A percentile compares a stretch with the other conserved stretches of the same genome.
Conservation (phyloP, 2,329 filamentous ascomycete species). For the Xylaria sp. region DNA sequence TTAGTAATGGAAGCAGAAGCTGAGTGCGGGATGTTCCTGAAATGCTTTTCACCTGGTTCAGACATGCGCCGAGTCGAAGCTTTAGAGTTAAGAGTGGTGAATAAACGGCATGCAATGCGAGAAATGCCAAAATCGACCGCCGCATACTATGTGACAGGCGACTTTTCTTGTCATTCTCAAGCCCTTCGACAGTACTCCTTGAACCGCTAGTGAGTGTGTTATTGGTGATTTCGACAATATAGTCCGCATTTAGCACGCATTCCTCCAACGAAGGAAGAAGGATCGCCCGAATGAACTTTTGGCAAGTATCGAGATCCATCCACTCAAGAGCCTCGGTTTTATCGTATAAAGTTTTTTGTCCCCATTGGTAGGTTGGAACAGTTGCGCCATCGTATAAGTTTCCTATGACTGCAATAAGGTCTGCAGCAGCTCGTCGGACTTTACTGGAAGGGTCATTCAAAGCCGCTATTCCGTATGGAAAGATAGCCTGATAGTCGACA, state of each 20-base stretch:
- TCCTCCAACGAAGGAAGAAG: slow-evolving; percentile 85
- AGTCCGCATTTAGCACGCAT: slow-evolving; percentile 80
- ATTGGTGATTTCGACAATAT: slow-evolving; percentile 73
- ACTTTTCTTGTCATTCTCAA: slow-evolving; percentile 62
- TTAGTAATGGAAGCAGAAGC: slow-evolving; percentile 78
- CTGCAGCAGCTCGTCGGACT: slow-evolving; percentile 79
- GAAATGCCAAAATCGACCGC: slow-evolving; percentile 73
- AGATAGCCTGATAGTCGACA: slow-evolving; percentile 78
- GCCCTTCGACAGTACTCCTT: slow-evolving; percentile 40
- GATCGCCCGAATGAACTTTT: slow-evolving; percentile 71
- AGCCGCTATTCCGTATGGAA: slow-evolving; percentile 84
- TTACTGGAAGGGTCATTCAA: slow-evolving; percentile 80
- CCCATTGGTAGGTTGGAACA: slow-evolving; percentile 62
- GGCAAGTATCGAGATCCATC: slow-evolving; percentile 67
- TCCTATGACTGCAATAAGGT: slow-evolving; percentile 70
- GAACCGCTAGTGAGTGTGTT: slow-evolving; percentile 66
- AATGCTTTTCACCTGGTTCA: slow-evolving; percentile 79
- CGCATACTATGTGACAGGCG: slow-evolving; percentile 71
- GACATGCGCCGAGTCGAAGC: slow-evolving; percentile 73
- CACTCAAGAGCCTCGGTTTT: slow-evolving; percentile 63
- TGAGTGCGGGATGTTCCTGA: slow-evolving; percentile 76
- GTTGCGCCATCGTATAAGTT: slow-evolving; percentile 57
- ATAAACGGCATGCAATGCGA: slow-evolving; percentile 76
- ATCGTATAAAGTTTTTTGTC: slow-evolving; percentile 73
- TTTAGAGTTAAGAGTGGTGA: slow-evolving; percentile 79